Percentiles rank a stretch among this genome's conserved stretches.
Conservation (phyloP, 2,329 filamentous ascomycete genomes). For the Coniosporium tulheliwenetii region DNA sequence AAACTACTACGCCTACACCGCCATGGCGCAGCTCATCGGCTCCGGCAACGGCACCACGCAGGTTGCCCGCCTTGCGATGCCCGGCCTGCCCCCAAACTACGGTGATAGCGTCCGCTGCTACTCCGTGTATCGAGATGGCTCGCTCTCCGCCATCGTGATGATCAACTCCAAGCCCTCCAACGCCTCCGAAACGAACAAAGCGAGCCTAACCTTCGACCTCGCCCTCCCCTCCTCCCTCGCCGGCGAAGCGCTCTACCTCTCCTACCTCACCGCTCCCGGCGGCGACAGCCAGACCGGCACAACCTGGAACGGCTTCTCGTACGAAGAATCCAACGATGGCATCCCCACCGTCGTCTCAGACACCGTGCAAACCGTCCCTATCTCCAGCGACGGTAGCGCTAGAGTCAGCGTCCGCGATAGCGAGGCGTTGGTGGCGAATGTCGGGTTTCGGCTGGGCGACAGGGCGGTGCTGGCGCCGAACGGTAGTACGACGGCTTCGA, state of each 20-base stretch:
- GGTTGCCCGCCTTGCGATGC: conserved; percentile 19
- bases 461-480: conserved; percentile 9
- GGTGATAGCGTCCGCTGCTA: conserved; percentile 27
- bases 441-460: conserved; percentile 22
- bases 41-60: conserved; percentile 29
- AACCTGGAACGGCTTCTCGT: conserved; percentile 33
- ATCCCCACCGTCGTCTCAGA: conserved; percentile 19
- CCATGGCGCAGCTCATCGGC: conserved; percentile 34
- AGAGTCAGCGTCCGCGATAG: conserved; percentile 25
- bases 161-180: conserved; percentile 31
- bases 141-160: conserved; percentile 26
- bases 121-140: conserved; percentile 26
- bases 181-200: conserved; percentile 19
- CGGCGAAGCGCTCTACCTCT: conserved; percentile 28
- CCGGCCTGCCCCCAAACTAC: conserved; percentile 17
- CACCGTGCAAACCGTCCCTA: conserved; percentile 14
- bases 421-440: conserved; percentile 30
- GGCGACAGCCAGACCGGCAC: conserved; percentile 26
- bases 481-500: background rate
- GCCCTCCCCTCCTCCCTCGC: conserved; percentile 21
- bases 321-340: conserved; percentile 25
- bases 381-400: conserved; percentile 18
- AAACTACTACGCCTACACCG: conserved; percentile 35
- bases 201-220: conserved; percentile 24
- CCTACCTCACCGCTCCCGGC: conserved; percentile 30